phyloP scores from a whole-genome alignment of 345 rosid genomes.

The Crucihimalaya himalaica region DNA sequence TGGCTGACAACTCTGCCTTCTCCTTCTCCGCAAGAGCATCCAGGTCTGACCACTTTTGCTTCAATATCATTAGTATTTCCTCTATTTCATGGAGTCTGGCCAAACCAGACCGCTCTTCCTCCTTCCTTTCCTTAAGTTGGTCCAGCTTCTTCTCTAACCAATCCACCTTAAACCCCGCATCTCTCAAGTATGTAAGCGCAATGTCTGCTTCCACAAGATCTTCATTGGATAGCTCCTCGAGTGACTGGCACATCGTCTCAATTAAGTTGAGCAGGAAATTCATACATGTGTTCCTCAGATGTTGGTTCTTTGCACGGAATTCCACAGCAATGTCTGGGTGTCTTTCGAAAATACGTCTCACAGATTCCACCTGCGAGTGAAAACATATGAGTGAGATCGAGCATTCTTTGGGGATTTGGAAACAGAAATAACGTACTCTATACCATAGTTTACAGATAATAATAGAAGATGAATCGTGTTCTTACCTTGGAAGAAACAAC shows the following conservation, averaged over 20 bases:
- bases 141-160: constrained; percentile 26
- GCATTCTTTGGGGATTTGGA: too few relatives aligned
- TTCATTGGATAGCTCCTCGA: background rate
- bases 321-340: background rate
- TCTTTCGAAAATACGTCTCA: background rate
- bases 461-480: background rate
- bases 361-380: constrained; percentile 2
- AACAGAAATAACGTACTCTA: too few relatives aligned
- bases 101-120: background rate
- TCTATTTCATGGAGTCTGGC: background rate
- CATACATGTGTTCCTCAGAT: background rate
- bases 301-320: background rate
- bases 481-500: constrained; percentile 14
- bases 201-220: background rate
- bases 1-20: background rate
- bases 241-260: background rate
- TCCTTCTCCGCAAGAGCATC: background rate
- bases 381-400: background rate
- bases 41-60: background rate
- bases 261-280: background rate
- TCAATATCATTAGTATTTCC: background rate
- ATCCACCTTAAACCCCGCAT: constrained; percentile 7
- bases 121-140: background rate
- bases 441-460: background rate
- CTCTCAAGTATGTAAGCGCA: background rate